A percentile compares a stretch with the other conserved stretches of the same genome.
Evolutionary conservation across 108 stramenopile genomes (phyloP).

Genomic region (Nitzschia inconspicua): DNA sequence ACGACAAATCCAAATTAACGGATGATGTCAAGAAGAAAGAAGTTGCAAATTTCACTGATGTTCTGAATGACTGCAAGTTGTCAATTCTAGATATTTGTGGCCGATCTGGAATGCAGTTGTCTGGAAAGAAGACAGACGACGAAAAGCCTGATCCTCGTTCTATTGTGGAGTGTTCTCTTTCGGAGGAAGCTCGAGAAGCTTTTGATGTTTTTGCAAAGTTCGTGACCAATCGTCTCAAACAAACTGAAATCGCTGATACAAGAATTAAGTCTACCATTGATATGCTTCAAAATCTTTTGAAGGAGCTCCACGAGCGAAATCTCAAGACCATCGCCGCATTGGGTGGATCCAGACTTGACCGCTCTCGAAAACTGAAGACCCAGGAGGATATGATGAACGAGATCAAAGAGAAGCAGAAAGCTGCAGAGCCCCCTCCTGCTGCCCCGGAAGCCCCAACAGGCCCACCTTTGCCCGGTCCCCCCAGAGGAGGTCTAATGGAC

Average conservation of each 20-base stretch:
- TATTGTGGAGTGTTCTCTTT: slow-evolving; percentile 36
- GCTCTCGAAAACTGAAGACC: slow-evolving; percentile 38
- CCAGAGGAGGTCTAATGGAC: slow-evolving; percentile 23
- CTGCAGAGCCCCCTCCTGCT: slow-evolving; percentile 17
- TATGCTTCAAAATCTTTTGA: slow-evolving; percentile 27
- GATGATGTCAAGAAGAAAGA: slow-evolving; percentile 49
- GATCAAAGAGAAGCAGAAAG: slow-evolving; percentile 35
- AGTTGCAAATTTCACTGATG: slow-evolving; percentile 39
- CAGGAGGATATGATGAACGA: slow-evolving; percentile 33
- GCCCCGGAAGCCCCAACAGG: slow-evolving; percentile 9
- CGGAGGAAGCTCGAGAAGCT: slow-evolving; percentile 36
- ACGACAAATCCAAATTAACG: slow-evolving; percentile 31
- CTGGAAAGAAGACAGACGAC: slow-evolving; percentile 50
- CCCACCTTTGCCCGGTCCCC: slow-evolving; percentile 22
- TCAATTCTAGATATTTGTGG: slow-evolving; percentile 32
- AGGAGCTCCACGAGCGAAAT: slow-evolving; percentile 41
- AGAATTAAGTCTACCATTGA: slow-evolving; percentile 44
- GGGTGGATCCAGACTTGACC: slow-evolving; percentile 23
- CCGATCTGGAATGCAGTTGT: slow-evolving; percentile 56
- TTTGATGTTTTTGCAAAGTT: slow-evolving; percentile 32
- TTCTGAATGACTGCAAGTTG: slow-evolving; percentile 43
- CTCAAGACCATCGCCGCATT: slow-evolving; percentile 27
- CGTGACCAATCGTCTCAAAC: slow-evolving; percentile 35
- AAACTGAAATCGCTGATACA: slow-evolving; percentile 30
- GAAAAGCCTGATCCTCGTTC: slow-evolving; percentile 43